A percentile compares a stretch with the other conserved stretches of the same genome.
These are phyloP conservation scores for Pseudomonodictys pantanalensis DNA, from an alignment of 495 filamentous ascomycete species.

Conservation along the genomic window DNA sequence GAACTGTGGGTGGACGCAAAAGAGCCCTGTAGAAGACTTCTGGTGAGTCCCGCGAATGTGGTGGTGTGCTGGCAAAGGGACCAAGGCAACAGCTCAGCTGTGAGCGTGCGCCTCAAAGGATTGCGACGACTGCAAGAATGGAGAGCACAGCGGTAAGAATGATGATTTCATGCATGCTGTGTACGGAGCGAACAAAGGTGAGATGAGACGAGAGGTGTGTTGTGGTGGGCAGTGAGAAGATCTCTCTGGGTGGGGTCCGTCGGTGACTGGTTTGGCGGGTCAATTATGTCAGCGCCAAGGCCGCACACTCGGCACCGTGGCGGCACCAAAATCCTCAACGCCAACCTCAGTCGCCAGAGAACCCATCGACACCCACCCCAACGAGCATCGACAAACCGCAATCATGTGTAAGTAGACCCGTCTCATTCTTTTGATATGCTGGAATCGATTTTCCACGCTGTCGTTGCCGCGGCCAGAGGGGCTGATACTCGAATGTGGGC, in stretches of 20 bases:
- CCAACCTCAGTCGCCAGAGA: neutral
- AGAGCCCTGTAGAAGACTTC: too few relatives aligned
- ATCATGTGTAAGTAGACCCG: conserved; percentile 27
- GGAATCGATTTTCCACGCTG: neutral
- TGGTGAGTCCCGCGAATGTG: too few relatives aligned
- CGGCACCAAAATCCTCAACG: conserved; percentile 21
- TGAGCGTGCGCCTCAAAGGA: too few relatives aligned
- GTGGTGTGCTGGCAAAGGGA: too few relatives aligned
- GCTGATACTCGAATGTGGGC: neutral
- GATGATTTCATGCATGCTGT: too few relatives aligned
- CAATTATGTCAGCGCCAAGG: neutral
- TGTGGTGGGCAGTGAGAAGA: too few relatives aligned
- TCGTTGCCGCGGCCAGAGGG: neutral
- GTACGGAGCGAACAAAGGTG: too few relatives aligned
- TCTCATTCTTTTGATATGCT: neutral
- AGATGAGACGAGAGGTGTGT: too few relatives aligned
- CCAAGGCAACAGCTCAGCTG: too few relatives aligned
- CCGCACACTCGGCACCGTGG: conserved; percentile 24
- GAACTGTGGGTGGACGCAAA: too few relatives aligned
- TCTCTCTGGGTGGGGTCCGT: neutral
- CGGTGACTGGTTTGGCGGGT: neutral
- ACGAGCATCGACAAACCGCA: conserved; percentile 29
- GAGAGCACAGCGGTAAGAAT: too few relatives aligned
- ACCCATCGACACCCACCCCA: conserved; percentile 6
- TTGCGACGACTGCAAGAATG: too few relatives aligned